Percentiles rank a stretch among this genome's conserved stretches.
phyloP scores from a whole-genome alignment of 1,284 basidiomycete species.

The Fomitiporia mediterranea region DNA sequence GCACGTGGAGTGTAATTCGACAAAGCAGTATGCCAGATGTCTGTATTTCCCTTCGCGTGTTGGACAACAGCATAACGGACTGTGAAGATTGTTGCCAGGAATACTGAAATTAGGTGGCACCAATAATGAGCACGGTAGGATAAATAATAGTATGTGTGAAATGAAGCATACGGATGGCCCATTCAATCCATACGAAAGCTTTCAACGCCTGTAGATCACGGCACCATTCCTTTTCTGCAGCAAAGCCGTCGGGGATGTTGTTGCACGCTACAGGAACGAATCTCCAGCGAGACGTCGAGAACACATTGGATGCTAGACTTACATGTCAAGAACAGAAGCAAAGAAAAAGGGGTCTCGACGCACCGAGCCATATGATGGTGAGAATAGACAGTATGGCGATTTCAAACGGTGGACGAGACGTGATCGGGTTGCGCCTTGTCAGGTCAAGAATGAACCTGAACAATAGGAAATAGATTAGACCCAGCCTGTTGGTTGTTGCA shows the following conservation, averaged over 20 bases:
- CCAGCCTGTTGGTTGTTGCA: neutral
- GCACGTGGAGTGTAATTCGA: conserved; percentile 36
- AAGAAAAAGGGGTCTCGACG: conserved; percentile 20
- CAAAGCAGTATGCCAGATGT: conserved; percentile 47
- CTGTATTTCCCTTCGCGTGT: conserved; percentile 41
- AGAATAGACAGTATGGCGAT: conserved; percentile 42
- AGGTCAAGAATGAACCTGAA: conserved; percentile 42
- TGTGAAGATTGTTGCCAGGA: conserved; percentile 38
- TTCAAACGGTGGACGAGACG: conserved; percentile 43
- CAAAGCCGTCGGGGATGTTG: conserved; percentile 45
- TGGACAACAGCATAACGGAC: conserved; percentile 41
- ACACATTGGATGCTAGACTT: conserved; percentile 48
- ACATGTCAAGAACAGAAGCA: neutral
- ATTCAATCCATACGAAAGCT: conserved; percentile 54
- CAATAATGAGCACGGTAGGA: conserved; percentile 1
- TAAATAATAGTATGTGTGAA: neutral
- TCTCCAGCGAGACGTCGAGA: conserved; percentile 54
- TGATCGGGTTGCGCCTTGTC: conserved; percentile 37
- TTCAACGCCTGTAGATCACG: conserved; percentile 49
- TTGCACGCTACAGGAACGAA: conserved; percentile 44
- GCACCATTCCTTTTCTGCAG: conserved; percentile 48
- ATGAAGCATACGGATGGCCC: conserved; percentile 42
- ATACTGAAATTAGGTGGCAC: conserved; percentile 33
- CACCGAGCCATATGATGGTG: conserved; percentile 52
- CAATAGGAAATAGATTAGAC: neutral